These are phyloP conservation scores for Tilletiaria anomala DNA, from an alignment of 1,284 basidiomycete species.

Conservation along the genomic window DNA sequence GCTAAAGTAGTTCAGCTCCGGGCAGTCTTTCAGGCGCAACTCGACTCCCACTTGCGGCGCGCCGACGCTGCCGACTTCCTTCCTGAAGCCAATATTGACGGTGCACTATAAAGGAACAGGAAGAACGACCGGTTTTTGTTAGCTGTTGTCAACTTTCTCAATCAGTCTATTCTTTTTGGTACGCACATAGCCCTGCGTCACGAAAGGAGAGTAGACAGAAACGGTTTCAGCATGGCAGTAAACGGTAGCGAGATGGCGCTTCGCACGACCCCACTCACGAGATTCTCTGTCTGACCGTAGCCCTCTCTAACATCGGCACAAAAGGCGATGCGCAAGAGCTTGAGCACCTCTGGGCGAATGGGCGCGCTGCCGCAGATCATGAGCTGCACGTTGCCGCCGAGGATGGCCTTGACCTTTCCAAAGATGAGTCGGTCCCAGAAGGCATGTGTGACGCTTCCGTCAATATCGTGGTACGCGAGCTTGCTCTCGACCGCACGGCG, in stretches of 20 bases:
- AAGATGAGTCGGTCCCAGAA: conserved; percentile 87
- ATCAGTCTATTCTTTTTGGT: too few relatives aligned
- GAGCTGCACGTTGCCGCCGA: conserved; percentile 59
- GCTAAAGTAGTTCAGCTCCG: conserved; percentile 68
- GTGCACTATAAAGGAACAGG: too few relatives aligned
- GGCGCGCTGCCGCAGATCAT: conserved; percentile 67
- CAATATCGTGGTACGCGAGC: conserved; percentile 56
- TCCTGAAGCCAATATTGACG: conserved; percentile 24
- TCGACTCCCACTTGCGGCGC: conserved; percentile 21
- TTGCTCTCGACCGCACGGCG: conserved; percentile 66
- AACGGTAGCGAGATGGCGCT: too few relatives aligned
- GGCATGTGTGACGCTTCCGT: conserved; percentile 58
- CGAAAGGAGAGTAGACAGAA: too few relatives aligned
- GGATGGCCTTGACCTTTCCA: conserved; percentile 66
- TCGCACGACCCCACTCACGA: conserved; percentile 24
- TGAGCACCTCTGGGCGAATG: conserved; percentile 66
- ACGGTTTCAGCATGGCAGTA: too few relatives aligned
- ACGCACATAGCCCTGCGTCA: too few relatives aligned
- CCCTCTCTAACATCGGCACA: conserved; percentile 58
- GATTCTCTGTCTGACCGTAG: conserved; percentile 40
- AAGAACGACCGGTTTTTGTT: too few relatives aligned
- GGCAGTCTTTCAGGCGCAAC: conserved; percentile 27
- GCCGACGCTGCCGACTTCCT: conserved; percentile 22
- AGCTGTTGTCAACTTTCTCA: too few relatives aligned
- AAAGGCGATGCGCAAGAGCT: conserved; percentile 68